A percentile compares a stretch with the other conserved stretches of the same genome.
These are phyloP conservation scores for Candida taoyuanica DNA, from an alignment of 805 yeast genomes.

Conservation along the genomic window DNA sequence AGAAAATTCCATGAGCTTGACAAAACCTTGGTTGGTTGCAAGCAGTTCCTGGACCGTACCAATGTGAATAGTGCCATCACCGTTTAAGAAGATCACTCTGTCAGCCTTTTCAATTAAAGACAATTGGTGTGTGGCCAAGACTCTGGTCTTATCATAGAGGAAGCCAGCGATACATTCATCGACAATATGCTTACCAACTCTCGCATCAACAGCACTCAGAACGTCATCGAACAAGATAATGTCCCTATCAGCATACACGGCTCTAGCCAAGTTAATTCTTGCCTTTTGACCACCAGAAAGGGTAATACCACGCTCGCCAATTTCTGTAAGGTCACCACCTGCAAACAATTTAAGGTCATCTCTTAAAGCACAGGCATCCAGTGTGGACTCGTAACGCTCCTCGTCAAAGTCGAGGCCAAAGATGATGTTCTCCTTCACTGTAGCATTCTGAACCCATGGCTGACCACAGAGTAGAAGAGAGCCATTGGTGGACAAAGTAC, in stretches of 20 bases:
- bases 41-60: constrained; percentile 54
- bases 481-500: constrained; percentile 47
- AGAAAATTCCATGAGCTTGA: constrained; percentile 42
- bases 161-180: constrained; percentile 52
- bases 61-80: constrained; percentile 51
- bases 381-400: constrained; percentile 44
- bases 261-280: constrained; percentile 63
- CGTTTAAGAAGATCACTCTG: constrained; percentile 55
- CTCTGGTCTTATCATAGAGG: constrained; percentile 49
- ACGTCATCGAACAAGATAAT: constrained; percentile 69
- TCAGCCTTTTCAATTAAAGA: constrained; percentile 60
- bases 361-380: constrained; percentile 54
- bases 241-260: constrained; percentile 60
- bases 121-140: constrained; percentile 76
- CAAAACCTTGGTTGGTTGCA: constrained; percentile 38
- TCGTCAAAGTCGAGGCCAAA: constrained; percentile 53
- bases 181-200: constrained; percentile 68
- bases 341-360: constrained; percentile 57
- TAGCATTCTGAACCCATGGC: constrained; percentile 77
- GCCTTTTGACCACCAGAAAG: constrained; percentile 81
- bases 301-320: constrained; percentile 75
- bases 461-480: constrained; percentile 42
- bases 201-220: constrained; percentile 72
- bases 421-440: constrained; percentile 59
- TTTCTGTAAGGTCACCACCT: constrained; percentile 65